Base-by-base conservation (phyloP, 495 filamentous ascomycete genomes). In the Durotheca rogersii region DNA sequence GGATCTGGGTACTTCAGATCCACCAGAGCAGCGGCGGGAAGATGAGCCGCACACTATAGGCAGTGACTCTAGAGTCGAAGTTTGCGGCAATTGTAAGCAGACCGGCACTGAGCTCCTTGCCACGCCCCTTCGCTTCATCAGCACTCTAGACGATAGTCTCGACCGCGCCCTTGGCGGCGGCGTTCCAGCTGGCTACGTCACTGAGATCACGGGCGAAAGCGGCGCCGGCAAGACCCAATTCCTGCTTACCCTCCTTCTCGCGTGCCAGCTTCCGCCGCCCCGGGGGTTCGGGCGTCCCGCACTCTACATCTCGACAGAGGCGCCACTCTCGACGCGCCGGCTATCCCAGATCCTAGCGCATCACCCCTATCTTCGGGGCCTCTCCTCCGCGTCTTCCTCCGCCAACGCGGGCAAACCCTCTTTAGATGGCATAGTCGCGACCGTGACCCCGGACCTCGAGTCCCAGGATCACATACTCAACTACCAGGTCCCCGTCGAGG, bases 181-280 rank as follows among this genome's bases (percentile, higher is more conserved):
- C n/a, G 80, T 98, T 32, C 87, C 86, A 1, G 77, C 82, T 2
- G 86, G 88, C 32, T 86, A 88, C 65, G 72, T 98, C 54, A 92
- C 89, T 14, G 93, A 98, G 61, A 76, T 98, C 44, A 90, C 88
- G 2, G 94, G 94, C 29, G 93, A 96, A 72, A 95, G 89, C 68
- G 93, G 90, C 60, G 86, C 87, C 56, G 93, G 93, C 61, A 98
- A 98, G 75, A 96, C 94, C 11, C 94, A 98, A 67, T 84, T 96
- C 69, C 87, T 96, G 15, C 75, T 89, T 4, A 85, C 82, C 27
- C 80, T 98, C 18, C 83, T 91, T 29, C 80, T 96, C 21, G 78
- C 90, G 10, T 80, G 80, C 7, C 93, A 97, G 63, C 86, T 96
- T 10, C 83, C 86, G 3, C 69, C 81, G 1, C 86, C 87, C 0